phyloP scores from a whole-genome alignment of 768 basidiomycete species.

The Hygrophoropsis aurantiaca region DNA sequence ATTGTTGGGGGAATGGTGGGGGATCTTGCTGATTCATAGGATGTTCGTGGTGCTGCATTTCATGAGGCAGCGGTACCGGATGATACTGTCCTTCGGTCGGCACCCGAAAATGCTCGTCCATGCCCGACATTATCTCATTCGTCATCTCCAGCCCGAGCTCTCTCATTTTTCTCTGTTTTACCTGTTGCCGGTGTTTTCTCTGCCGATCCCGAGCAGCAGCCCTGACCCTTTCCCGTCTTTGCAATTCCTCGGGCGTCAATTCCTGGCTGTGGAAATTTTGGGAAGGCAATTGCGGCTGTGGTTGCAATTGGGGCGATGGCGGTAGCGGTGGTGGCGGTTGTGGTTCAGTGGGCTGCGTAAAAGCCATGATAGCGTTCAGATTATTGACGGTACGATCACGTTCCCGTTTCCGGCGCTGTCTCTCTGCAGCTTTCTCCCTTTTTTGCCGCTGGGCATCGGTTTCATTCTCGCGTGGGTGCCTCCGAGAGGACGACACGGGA shows the following conservation, averaged over 20 bases:
- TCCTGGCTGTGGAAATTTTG: constrained; percentile 28
- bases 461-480: constrained; percentile 71
- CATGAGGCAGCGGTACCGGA: constrained; percentile 32
- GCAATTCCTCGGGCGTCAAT: constrained; percentile 62
- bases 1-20: constrained; percentile 42
- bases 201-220: constrained; percentile 80
- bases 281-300: constrained; percentile 29
- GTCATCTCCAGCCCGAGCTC: constrained; percentile 84
- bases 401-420: constrained; percentile 82
- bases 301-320: constrained; percentile 26
- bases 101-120: constrained; percentile 70
- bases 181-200: constrained; percentile 74
- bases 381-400: constrained; percentile 50
- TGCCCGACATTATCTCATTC: constrained; percentile 62
- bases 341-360: constrained; percentile 32
- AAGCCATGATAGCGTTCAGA: constrained; percentile 42
- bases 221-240: constrained; percentile 69
- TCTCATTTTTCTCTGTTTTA: constrained; percentile 79
- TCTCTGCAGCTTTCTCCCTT: constrained; percentile 84
- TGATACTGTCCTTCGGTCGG: constrained; percentile 42
- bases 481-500: constrained; percentile 39
- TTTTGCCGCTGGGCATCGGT: constrained; percentile 71
- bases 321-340: constrained; percentile 22
- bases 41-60: constrained; percentile 29
- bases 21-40: constrained; percentile 49